A percentile compares a stretch with the other conserved stretches of the same genome.
Conservation (phyloP, 192 early-diverging fungal species). For the Podila epicladia region DNA sequence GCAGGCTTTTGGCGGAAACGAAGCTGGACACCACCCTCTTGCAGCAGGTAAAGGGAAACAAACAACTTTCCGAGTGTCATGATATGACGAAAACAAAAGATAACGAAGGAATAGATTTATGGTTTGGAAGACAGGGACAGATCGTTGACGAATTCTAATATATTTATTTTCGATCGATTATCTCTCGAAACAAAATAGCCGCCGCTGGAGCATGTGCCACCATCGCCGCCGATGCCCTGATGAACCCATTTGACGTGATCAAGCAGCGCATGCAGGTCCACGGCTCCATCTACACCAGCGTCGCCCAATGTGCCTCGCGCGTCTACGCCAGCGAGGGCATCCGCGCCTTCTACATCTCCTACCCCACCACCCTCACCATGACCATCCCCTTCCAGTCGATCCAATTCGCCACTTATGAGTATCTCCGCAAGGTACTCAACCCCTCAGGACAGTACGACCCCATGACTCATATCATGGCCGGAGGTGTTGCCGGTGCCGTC, state of each 20-base stretch:
- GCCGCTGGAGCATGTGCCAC: conserved; percentile 93
- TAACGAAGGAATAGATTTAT: not conserved
- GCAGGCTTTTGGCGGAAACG: conserved; percentile 70
- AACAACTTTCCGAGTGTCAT: no score
- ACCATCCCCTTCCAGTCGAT: conserved; percentile 95
- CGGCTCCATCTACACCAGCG: conserved; percentile 73
- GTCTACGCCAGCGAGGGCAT: conserved; percentile 84
- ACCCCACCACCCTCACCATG: conserved; percentile 94
- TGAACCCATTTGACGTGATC: conserved; percentile 97
- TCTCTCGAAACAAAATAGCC: conserved; percentile 50
- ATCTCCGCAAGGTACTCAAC: conserved; percentile 85
- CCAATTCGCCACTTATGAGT: conserved; percentile 94
- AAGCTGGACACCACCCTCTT: conserved; percentile 64
- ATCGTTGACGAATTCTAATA: not conserved
- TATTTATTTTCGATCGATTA: not conserved
- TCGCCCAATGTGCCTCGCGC: conserved; percentile 73
- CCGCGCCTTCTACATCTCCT: conserved; percentile 91
- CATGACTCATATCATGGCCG: conserved; percentile 84
- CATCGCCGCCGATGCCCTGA: conserved; percentile 85
- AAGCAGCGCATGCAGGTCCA: conserved; percentile 97
- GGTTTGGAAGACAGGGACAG: not conserved
- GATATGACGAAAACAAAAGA: not conserved
- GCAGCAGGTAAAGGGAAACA: conserved; percentile 62
- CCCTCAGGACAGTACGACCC: conserved; percentile 88
- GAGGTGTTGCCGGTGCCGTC: conserved; percentile 87